phyloP scores from a whole-genome alignment of 192 early-diverging fungal genomes.

The Podila epicladia region DNA sequence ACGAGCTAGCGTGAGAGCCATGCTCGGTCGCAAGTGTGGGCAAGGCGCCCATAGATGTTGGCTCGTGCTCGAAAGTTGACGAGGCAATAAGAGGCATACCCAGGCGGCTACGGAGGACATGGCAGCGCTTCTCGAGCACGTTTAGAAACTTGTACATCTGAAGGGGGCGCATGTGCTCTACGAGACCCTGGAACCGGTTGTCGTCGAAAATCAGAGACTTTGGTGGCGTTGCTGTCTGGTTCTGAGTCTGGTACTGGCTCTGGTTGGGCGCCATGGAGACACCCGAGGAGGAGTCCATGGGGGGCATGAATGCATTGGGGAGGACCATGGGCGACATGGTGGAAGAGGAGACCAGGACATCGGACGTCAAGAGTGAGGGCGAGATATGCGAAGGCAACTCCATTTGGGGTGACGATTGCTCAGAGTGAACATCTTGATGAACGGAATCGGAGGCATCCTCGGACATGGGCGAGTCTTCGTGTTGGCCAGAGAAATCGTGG shows the following conservation, averaged over 20 bases:
- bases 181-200: slow-evolving; percentile 49
- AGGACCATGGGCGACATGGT: slow-evolving; percentile 22
- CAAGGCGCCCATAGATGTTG: neutral
- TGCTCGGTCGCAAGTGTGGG: neutral
- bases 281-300: slow-evolving; percentile 9
- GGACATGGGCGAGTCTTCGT: neutral
- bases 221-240: slow-evolving; percentile 1
- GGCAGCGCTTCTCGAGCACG: slow-evolving; percentile 66
- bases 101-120: slow-evolving; percentile 52
- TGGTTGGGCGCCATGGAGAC: slow-evolving; percentile 16
- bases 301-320: slow-evolving; percentile 1
- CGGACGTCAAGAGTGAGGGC: slow-evolving; percentile 14
- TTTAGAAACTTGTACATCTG: slow-evolving; percentile 64
- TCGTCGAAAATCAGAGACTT: slow-evolving; percentile 55
- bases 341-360: slow-evolving; percentile 5
- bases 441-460: neutral
- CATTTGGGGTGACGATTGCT: neutral
- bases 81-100: slow-evolving; percentile 35
- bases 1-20: neutral
- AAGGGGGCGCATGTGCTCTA: slow-evolving; percentile 57
- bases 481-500: neutral
- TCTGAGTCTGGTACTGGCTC: neutral
- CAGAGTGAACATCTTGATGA: neutral
- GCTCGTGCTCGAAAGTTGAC: slow-evolving; percentile 37
- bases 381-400: slow-evolving; percentile 9